Conservation (phyloP, 306 rosid species). For the Purshia tridentata region DNA sequence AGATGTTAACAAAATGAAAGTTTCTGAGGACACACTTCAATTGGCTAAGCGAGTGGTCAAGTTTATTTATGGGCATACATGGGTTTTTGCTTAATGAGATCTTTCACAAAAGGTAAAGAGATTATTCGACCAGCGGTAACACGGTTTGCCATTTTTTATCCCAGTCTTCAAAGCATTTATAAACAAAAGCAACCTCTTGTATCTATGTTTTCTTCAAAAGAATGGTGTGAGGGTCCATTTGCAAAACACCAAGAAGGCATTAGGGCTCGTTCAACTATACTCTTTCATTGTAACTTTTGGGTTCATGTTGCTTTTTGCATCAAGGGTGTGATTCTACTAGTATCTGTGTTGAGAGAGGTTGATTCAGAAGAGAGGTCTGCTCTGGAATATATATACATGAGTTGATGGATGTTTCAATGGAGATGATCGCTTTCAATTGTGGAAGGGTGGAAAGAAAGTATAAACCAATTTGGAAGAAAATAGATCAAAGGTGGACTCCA, state of each 20-base stretch:
- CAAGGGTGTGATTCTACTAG: neutral
- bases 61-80: neutral
- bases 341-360: neutral
- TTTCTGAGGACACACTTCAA: neutral
- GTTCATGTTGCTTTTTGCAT: neutral
- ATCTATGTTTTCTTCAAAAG: neutral
- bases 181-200: neutral
- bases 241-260: neutral
- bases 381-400: neutral
- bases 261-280: neutral
- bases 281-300: neutral
- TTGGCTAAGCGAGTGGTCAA: neutral
- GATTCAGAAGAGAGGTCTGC: neutral
- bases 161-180: neutral
- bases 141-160: neutral
- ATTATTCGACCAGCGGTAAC: neutral
- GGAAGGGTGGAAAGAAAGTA: neutral
- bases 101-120: neutral
- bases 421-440: neutral
- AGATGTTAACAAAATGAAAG: neutral
- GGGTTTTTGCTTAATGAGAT: neutral
- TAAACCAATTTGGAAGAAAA: neutral
- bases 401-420: neutral
- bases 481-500: neutral
- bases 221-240: neutral